Conservation (phyloP, 176 grass and related monocot species). For the Triticum timopheevii region DNA sequence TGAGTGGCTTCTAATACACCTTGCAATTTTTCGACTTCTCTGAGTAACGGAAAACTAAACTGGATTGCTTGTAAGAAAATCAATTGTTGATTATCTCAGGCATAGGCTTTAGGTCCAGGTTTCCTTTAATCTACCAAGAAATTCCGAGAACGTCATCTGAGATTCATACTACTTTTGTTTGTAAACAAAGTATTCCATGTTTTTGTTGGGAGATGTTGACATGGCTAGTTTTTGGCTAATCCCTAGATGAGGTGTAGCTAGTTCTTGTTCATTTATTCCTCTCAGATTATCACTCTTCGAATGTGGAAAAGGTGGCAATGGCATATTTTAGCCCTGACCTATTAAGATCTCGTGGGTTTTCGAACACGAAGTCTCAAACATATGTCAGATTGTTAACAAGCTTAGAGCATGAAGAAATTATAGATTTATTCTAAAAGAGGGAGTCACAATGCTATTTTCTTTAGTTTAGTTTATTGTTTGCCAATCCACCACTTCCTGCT, state of each 20-base stretch:
- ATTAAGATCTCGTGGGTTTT: conserved; percentile 5
- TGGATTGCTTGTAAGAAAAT: neutral
- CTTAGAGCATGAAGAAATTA: conserved; percentile 5
- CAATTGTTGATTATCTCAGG: conserved; percentile 4
- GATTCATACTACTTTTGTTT: conserved; percentile 2
- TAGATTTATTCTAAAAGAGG: conserved; percentile 14
- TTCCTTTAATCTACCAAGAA: conserved; percentile 24
- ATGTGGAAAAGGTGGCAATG: conserved; percentile 7
- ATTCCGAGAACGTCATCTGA: neutral
- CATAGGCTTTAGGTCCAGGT: neutral
- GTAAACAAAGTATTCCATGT: neutral
- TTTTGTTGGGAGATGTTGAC: conserved; percentile 1
- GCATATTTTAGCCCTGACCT: conserved; percentile 13
- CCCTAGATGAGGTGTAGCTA: neutral
- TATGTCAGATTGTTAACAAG: conserved; percentile 4
- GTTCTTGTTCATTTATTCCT: conserved; percentile 11
- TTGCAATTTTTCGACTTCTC: conserved; percentile 11
- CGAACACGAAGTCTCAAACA: conserved; percentile 11
- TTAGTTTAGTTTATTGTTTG: conserved; percentile 22
- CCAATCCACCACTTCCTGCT: neutral
- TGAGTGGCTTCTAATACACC: conserved; percentile 37
- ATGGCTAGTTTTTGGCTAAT: neutral
- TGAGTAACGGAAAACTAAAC: neutral
- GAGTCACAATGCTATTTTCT: conserved; percentile 16
- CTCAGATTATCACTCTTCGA: neutral